Evolutionary conservation across 2,329 filamentous ascomycete species (phyloP).

Genomic region (Neonectria hederae): DNA sequence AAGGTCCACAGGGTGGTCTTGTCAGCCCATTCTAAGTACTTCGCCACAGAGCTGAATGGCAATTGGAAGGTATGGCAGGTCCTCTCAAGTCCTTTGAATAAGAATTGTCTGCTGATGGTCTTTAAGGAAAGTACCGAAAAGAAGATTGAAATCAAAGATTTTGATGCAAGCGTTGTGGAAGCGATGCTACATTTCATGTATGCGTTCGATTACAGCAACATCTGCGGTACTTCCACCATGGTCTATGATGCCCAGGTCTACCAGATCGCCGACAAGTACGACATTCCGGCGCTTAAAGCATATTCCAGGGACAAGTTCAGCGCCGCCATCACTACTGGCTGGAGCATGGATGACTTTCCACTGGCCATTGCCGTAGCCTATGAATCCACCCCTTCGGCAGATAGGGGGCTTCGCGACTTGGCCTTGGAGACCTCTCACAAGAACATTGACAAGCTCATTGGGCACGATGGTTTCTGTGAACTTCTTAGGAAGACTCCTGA

Average conservation of each 20-base stretch:
- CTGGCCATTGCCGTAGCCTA: conserved; percentile 21
- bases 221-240: conserved; percentile 15
- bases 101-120: not conserved
- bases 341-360: conserved; percentile 26
- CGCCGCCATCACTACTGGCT: conserved; percentile 12
- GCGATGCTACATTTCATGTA: conserved; percentile 31
- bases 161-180: conserved; percentile 26
- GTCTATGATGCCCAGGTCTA: conserved; percentile 27
- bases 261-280: conserved; percentile 30
- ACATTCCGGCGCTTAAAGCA: conserved; percentile 19
- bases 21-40: conserved; percentile 23
- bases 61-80: not conserved
- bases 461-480: conserved; percentile 13
- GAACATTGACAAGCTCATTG: conserved; percentile 19
- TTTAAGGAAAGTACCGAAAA: conserved; percentile 23
- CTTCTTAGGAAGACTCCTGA: conserved; percentile 21
- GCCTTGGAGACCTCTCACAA: conserved; percentile 6
- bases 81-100: not conserved
- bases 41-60: conserved; percentile 15
- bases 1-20: conserved; percentile 27
- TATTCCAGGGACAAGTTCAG: conserved; percentile 15
- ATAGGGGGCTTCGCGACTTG: conserved; percentile 27
- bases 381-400: conserved; percentile 12
- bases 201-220: conserved; percentile 27
- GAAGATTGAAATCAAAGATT: conserved; percentile 25